A percentile compares a stretch with the other conserved stretches of the same genome.
phyloP scores from a whole-genome alignment of 371 early-diverging fungal genomes.

The Zopfochytrium polystomum region DNA sequence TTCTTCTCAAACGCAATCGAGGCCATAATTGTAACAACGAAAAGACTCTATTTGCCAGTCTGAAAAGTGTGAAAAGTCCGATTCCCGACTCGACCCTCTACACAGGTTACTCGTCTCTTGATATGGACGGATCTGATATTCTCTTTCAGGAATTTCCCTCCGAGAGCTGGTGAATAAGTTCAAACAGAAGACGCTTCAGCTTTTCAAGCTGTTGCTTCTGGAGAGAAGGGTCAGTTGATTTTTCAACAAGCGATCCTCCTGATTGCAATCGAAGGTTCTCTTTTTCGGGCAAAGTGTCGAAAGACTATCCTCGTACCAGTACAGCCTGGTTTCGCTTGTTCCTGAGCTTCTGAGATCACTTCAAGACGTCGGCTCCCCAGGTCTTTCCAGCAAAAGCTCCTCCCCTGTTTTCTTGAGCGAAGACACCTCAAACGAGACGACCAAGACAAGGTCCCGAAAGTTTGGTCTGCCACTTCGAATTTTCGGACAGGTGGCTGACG shows the following conservation, averaged over 20 bases:
- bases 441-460: slow-evolving; percentile 38
- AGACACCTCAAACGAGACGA: background rate
- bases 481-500: slow-evolving; percentile 60
- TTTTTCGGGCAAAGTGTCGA: slow-evolving; percentile 82
- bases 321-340: slow-evolving; percentile 69
- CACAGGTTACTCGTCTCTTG: slow-evolving; percentile 7
- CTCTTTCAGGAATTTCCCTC: slow-evolving; percentile 58
- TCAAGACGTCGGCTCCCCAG: slow-evolving; percentile 65
- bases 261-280: too few relatives aligned
- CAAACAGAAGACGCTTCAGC: slow-evolving; percentile 68
- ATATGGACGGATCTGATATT: background rate
- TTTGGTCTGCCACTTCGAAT: slow-evolving; percentile 68
- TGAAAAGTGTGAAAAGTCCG: slow-evolving; percentile 53
- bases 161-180: slow-evolving; percentile 70
- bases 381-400: slow-evolving; percentile 40
- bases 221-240: slow-evolving; percentile 54
- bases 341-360: slow-evolving; percentile 64
- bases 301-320: slow-evolving; percentile 74
- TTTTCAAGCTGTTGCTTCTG: slow-evolving; percentile 71
- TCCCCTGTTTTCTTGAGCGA: background rate
- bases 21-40: background rate
- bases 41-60: slow-evolving; percentile 65
- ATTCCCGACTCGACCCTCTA: slow-evolving; percentile 60
- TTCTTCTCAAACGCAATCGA: background rate
- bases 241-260: background rate